Evolutionary conservation across 2,329 filamentous ascomycete species (phyloP).

Genomic region (Beauveria sp.): DNA sequence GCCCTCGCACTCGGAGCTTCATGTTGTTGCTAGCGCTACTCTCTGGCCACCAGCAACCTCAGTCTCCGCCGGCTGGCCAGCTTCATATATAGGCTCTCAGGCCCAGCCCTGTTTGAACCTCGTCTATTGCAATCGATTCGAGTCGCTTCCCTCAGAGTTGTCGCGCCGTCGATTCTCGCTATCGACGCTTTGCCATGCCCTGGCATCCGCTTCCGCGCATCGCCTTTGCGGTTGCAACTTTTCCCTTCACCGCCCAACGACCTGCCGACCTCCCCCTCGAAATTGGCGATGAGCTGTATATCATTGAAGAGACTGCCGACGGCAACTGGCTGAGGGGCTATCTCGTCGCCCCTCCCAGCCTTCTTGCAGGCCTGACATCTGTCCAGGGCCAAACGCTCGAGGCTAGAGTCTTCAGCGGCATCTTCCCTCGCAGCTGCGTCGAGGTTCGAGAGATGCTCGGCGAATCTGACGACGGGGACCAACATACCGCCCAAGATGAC

Average conservation of each 20-base stretch:
- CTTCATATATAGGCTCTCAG: background rate
- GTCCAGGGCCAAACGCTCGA: conserved; percentile 89
- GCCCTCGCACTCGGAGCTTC: conserved; percentile 1
- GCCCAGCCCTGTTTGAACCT: background rate
- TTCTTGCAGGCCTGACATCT: conserved; percentile 85
- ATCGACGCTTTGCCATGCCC: conserved; percentile 55
- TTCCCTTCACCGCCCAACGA: conserved; percentile 81
- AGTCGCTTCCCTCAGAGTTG: conserved; percentile 10
- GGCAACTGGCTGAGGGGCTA: conserved; percentile 94
- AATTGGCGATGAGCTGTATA: conserved; percentile 96
- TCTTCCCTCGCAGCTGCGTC: conserved; percentile 91
- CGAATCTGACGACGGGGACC: conserved; percentile 53
- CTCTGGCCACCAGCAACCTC: conserved; percentile 8
- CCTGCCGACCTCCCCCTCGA: conserved; percentile 91
- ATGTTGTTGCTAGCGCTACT: conserved; percentile 7
- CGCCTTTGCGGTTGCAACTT: conserved; percentile 94
- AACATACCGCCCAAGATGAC: conserved; percentile 29
- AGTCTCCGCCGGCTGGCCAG: conserved; percentile 6
- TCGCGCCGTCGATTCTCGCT: background rate
- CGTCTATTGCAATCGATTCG: background rate
- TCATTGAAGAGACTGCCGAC: conserved; percentile 92
- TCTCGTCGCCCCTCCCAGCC: conserved; percentile 84
- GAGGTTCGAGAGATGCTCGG: conserved; percentile 89
- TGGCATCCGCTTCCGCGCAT: conserved; percentile 96
- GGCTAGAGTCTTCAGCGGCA: conserved; percentile 94